Evolutionary conservation across 805 yeast species (phyloP).

Genomic region (Candida broadrunensis): DNA sequence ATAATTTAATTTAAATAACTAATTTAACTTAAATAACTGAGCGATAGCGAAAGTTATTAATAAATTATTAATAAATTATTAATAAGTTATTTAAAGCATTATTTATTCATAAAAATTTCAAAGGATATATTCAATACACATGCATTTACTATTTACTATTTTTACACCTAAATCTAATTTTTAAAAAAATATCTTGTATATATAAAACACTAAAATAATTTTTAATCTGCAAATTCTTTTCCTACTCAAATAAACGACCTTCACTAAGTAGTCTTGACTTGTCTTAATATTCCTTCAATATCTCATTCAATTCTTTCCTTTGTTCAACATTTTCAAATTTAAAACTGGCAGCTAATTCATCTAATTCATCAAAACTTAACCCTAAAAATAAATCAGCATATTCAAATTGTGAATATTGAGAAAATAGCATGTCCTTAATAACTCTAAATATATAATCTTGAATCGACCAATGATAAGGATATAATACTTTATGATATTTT

Average conservation of each 20-base stretch:
- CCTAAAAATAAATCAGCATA: slow-evolving; percentile 43
- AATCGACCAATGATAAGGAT: slow-evolving; percentile 38
- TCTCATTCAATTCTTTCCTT: slow-evolving; percentile 39
- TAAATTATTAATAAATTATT: too few relatives aligned
- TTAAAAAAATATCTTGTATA: too few relatives aligned
- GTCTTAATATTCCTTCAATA: slow-evolving; percentile 11
- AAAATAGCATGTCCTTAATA: slow-evolving; percentile 38
- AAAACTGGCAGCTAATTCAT: slow-evolving; percentile 47
- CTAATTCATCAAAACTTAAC: slow-evolving; percentile 42
- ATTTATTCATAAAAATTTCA: too few relatives aligned
- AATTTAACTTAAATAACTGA: too few relatives aligned
- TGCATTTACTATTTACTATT: too few relatives aligned
- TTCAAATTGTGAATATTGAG: slow-evolving; percentile 43
- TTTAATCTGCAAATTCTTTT: too few relatives aligned
- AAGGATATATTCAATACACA: too few relatives aligned
- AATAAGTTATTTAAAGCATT: too few relatives aligned
- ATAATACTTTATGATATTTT: slow-evolving; percentile 32
- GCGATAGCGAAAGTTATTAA: too few relatives aligned
- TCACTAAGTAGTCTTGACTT: not conserved
- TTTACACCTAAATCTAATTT: too few relatives aligned
- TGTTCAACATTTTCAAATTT: slow-evolving; percentile 43
- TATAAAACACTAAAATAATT: too few relatives aligned
- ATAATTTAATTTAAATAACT: too few relatives aligned
- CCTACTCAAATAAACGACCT: not conserved
- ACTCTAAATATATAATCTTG: slow-evolving; percentile 35